These are phyloP conservation scores for Monilinia laxa DNA, from an alignment of 2,329 filamentous ascomycete species.

Conservation along the genomic window DNA sequence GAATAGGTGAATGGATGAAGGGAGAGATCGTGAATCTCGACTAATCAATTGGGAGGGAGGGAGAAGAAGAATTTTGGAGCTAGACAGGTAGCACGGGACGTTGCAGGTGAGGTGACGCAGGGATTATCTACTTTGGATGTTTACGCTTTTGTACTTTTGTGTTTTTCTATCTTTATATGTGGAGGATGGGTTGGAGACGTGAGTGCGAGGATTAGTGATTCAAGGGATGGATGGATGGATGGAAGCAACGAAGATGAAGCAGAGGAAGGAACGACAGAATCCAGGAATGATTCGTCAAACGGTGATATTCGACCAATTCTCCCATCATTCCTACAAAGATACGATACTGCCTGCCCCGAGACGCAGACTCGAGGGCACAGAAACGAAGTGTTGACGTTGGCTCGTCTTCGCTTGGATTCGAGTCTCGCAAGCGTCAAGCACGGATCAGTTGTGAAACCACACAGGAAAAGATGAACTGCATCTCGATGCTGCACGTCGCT, in stretches of 20 bases:
- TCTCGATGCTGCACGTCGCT: constrained; percentile 1
- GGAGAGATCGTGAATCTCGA: too few relatives aligned
- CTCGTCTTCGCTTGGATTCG: not conserved
- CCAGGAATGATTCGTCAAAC: too few relatives aligned
- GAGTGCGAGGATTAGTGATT: too few relatives aligned
- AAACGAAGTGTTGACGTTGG: not conserved
- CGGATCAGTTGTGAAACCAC: constrained; percentile 7
- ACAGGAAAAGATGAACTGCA: not conserved
- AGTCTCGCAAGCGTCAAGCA: not conserved
- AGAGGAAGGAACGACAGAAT: not conserved
- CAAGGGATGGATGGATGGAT: not conserved
- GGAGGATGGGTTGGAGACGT: not conserved
- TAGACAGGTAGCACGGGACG: not conserved
- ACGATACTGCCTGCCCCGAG: not conserved
- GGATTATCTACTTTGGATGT: not conserved
- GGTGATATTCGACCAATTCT: too few relatives aligned
- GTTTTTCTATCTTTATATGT: too few relatives aligned
- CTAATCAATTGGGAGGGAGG: too few relatives aligned
- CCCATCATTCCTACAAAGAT: too few relatives aligned
- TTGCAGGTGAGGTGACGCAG: not conserved
- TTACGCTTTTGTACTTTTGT: not conserved
- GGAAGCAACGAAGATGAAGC: too few relatives aligned
- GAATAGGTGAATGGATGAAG: too few relatives aligned
- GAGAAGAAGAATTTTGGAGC: not conserved
- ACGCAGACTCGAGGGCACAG: not conserved